Evolutionary conservation across 257 asterid genomes (phyloP), one percentile per base, ranked within the genome.

Genomic region (Ilex aquifolium): DNA sequence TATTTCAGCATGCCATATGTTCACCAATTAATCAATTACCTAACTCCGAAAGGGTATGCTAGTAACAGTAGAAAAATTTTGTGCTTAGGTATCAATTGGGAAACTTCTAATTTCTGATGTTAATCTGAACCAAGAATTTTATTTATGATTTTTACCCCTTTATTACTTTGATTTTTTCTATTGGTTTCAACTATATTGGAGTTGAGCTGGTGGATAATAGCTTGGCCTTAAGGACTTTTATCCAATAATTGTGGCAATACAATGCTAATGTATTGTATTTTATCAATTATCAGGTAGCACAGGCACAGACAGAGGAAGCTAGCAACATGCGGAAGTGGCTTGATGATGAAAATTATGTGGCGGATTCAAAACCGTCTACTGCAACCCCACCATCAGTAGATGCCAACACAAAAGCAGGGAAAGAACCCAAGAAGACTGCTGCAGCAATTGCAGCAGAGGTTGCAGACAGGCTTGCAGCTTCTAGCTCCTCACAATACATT

Each of bases 391-490:
- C 78, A 61, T 32, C 77, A 56, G 46, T 56, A 14, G 73, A 77
- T 14, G 65, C 65, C 70, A 66, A 67, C 36, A 32, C 74, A 61
- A 81, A 78, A 61, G 61, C 60, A 17, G 82, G 75, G 4, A 67
- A 74, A 79, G 59, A 75, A 14, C 61, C 78, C 53, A 80, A 84
- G 77, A 86, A 83, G 70, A 76, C 96, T 1, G 86, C 96, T 2
- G 91, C 95, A 36, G 79, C 85, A 48, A 87, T 85, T 56, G 97
- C 95, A 54, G 98, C 98, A 10, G 91, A 82, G 79, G 91, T 91
- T 60, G 98, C 95, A 0, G 96, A 88, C 73, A 81, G 66, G 81
- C 95, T 91, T 30, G 75, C 92, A 29, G 95, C 98, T 60, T 91
- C 98, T 6, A 91, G 81, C 58, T 91, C 96, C 6, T 91, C 98